phyloP scores from a whole-genome alignment of 164 flowering plant genomes.

The Annona cherimola region DNA sequence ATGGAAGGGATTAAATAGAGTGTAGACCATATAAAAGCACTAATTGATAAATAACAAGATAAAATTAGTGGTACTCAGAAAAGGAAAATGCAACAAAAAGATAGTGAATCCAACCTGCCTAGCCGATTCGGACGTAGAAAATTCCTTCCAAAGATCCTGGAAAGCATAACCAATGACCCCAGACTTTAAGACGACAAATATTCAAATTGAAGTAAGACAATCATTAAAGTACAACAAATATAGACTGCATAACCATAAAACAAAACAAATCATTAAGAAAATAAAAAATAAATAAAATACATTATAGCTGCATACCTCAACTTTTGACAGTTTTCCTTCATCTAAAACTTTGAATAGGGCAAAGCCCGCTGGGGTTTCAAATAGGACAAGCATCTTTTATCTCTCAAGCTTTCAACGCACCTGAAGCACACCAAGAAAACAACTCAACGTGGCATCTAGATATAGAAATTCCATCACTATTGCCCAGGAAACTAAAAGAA shows the following conservation, averaged over 20 bases:
- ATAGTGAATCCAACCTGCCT: conserved; percentile 41
- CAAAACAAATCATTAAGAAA: background rate
- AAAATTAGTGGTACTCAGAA: background rate
- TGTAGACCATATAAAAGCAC: background rate
- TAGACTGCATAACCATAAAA: background rate
- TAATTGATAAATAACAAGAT: background rate
- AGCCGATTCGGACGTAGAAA: conserved; percentile 57
- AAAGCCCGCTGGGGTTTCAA: conserved; percentile 90
- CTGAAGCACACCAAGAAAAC: background rate
- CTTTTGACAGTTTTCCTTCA: conserved; percentile 83
- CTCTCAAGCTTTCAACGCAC: background rate
- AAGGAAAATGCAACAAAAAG: background rate
- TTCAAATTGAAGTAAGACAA: background rate
- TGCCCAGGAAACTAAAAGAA: no score
- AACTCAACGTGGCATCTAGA: background rate
- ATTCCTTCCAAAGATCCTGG: conserved; percentile 77
- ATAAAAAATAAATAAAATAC: background rate
- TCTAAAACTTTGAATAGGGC: conserved; percentile 86
- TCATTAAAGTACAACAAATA: background rate
- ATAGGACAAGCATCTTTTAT: conserved; percentile 60
- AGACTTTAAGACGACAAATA: background rate
- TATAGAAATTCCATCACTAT: no score
- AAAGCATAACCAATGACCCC: background rate
- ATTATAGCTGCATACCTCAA: conserved; percentile 36
- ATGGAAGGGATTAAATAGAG: background rate